These are phyloP conservation scores for Staphylotrichum tortipilum DNA, from an alignment of 495 filamentous ascomycete species.

Conservation along the genomic window DNA sequence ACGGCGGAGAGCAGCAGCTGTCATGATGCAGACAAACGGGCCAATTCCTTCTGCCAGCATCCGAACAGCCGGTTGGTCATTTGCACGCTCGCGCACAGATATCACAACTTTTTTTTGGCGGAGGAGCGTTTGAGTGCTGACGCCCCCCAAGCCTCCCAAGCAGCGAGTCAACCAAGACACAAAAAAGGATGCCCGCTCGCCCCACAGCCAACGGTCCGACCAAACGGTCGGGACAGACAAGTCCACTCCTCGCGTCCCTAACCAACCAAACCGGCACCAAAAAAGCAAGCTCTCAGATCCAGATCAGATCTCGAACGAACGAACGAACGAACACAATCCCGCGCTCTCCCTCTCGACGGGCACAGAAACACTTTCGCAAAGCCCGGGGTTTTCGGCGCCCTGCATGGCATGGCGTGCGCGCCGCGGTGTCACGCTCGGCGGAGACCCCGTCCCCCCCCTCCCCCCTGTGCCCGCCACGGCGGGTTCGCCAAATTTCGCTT, in stretches of 20 bases:
- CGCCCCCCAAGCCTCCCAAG: background rate
- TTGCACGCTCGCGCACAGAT: too few species aligned
- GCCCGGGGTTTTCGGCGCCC: too few species aligned
- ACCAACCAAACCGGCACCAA: background rate
- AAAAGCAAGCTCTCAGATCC: background rate
- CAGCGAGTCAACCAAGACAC: background rate
- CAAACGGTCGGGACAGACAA: slow-evolving; percentile 2
- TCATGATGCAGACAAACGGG: too few species aligned
- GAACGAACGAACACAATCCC: too few species aligned
- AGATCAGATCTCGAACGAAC: background rate
- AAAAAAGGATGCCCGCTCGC: too few species aligned
- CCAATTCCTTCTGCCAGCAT: too few species aligned
- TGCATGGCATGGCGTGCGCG: too few species aligned
- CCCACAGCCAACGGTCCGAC: background rate
- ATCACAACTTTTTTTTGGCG: background rate
- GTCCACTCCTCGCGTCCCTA: background rate
- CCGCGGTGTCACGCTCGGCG: slow-evolving; percentile 2
- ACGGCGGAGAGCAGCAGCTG: too few species aligned
- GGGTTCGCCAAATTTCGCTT: slow-evolving; percentile 11
- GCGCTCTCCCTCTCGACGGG: too few species aligned
- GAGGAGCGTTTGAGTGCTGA: slow-evolving; percentile 3
- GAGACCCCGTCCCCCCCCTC: too few species aligned
- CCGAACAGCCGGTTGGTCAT: too few species aligned
- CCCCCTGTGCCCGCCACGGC: background rate
- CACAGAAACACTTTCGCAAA: too few species aligned